These are phyloP conservation scores for Botrytis galanthina DNA, from an alignment of 2,329 filamentous ascomycete species.

Conservation along the genomic window DNA sequence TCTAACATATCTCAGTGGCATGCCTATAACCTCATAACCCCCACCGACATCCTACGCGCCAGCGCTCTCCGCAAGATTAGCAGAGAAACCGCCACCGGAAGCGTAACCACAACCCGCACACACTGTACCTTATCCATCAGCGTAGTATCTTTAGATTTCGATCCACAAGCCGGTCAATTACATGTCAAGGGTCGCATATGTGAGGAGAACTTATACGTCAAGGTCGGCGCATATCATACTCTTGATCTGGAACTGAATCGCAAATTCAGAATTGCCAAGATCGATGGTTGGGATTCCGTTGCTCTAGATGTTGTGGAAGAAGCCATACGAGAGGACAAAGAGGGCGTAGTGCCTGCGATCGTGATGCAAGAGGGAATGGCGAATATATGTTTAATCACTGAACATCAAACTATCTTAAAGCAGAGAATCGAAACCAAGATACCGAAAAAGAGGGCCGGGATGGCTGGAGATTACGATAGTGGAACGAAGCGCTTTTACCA, in stretches of 20 bases:
- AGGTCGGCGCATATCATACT: constrained; percentile 66
- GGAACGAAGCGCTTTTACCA: constrained; percentile 77
- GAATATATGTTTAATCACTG: constrained; percentile 79
- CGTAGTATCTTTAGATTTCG: constrained; percentile 67
- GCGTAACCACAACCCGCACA: constrained; percentile 60
- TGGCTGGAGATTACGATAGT: constrained; percentile 62
- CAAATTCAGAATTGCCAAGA: constrained; percentile 85
- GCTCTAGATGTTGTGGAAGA: constrained; percentile 75
- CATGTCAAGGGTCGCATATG: constrained; percentile 66
- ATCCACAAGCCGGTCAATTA: constrained; percentile 63
- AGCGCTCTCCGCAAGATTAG: constrained; percentile 65
- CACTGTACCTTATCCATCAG: constrained; percentile 63
- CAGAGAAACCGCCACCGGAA: constrained; percentile 56
- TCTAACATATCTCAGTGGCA: constrained; percentile 56
- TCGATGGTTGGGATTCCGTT: constrained; percentile 85
- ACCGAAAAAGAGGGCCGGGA: constrained; percentile 64
- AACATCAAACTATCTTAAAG: constrained; percentile 74
- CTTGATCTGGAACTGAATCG: constrained; percentile 83
- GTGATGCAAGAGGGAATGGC: constrained; percentile 89
- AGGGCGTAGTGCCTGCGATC: constrained; percentile 81
- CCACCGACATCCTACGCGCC: constrained; percentile 62
- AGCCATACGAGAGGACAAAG: constrained; percentile 73
- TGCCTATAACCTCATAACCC: constrained; percentile 69
- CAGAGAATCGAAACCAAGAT: constrained; percentile 66
- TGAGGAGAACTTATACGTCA: constrained; percentile 65